These are phyloP conservation scores for Papilionanthe hybrid DNA, from an alignment of 116 monocot species.

Conservation along the genomic window DNA sequence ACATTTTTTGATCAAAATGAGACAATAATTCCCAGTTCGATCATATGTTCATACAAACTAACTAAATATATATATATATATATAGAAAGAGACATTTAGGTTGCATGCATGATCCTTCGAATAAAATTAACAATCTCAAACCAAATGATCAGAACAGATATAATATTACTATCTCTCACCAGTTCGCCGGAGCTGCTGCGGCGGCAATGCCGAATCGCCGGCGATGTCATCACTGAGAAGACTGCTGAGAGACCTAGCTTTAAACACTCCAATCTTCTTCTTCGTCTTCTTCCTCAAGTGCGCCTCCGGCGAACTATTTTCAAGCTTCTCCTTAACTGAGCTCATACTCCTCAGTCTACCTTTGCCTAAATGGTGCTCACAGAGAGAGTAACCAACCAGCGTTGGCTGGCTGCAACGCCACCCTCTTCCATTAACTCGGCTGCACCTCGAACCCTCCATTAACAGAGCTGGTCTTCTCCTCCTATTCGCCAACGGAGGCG, in stretches of 20 bases:
- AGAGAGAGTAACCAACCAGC: constrained; percentile 80
- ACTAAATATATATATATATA: too few species aligned
- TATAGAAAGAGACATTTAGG: too few species aligned
- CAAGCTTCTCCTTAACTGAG: constrained; percentile 5
- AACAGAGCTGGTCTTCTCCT: neutral
- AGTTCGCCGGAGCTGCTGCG: neutral
- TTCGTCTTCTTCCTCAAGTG: constrained; percentile 1
- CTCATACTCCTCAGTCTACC: constrained; percentile 59
- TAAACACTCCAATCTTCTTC: constrained; percentile 26
- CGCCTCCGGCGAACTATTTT: too few species aligned
- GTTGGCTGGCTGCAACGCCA: constrained; percentile 82
- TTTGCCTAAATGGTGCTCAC: constrained; percentile 92
- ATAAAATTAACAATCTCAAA: neutral
- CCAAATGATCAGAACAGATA: neutral
- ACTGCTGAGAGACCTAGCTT: constrained; percentile 33
- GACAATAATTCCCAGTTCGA: too few species aligned
- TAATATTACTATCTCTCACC: neutral
- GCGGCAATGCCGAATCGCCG: neutral
- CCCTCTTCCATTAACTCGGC: constrained; percentile 83
- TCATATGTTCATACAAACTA: too few species aligned
- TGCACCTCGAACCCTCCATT: constrained; percentile 76
- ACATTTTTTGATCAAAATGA: too few species aligned
- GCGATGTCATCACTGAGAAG: constrained; percentile 12
- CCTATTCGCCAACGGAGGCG: neutral
- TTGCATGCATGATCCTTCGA: neutral